These are phyloP conservation scores for Xylaria sp. DNA, from an alignment of 2,329 filamentous ascomycete species.

Conservation along the genomic window DNA sequence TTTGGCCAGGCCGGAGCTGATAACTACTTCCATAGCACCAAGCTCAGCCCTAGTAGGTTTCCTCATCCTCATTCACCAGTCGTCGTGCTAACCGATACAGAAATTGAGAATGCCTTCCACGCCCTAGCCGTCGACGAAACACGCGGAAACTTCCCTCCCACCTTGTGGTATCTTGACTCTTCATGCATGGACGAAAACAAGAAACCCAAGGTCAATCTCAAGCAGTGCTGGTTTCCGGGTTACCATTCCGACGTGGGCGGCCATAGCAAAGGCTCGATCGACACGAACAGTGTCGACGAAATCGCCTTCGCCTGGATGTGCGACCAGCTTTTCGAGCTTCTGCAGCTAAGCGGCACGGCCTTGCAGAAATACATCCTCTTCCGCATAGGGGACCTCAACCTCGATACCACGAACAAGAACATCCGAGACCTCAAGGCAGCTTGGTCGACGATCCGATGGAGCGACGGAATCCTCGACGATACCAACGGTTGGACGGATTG, in stretches of 20 bases:
- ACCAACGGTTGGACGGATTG: constrained; percentile 23
- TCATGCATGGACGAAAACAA: constrained; percentile 7
- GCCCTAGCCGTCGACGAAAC: constrained; percentile 26
- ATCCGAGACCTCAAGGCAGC: constrained; percentile 18
- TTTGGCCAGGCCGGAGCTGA: constrained; percentile 20
- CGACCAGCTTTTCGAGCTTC: constrained; percentile 20
- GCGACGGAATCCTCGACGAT: constrained; percentile 13
- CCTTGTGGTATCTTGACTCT: constrained; percentile 25
- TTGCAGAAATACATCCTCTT: constrained; percentile 28
- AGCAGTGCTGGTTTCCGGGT: constrained; percentile 28
- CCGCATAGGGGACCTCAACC: constrained; percentile 16
- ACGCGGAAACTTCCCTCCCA: constrained; percentile 20
- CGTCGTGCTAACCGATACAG: background rate
- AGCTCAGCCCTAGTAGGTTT: constrained; percentile 21
- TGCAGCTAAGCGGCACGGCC: constrained; percentile 23
- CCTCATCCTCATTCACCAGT: background rate
- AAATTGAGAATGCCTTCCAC: constrained; percentile 30
- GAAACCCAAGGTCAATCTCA: constrained; percentile 16
- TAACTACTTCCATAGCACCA: constrained; percentile 11
- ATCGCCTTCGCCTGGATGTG: constrained; percentile 29
- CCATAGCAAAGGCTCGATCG: background rate
- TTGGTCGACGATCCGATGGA: constrained; percentile 22
- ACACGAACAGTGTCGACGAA: constrained; percentile 17
- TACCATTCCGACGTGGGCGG: constrained; percentile 25
- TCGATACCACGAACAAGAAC: constrained; percentile 21